Evolutionary conservation across 2,329 filamentous ascomycete genomes (phyloP).

Genomic region (Trichophyton simii): DNA sequence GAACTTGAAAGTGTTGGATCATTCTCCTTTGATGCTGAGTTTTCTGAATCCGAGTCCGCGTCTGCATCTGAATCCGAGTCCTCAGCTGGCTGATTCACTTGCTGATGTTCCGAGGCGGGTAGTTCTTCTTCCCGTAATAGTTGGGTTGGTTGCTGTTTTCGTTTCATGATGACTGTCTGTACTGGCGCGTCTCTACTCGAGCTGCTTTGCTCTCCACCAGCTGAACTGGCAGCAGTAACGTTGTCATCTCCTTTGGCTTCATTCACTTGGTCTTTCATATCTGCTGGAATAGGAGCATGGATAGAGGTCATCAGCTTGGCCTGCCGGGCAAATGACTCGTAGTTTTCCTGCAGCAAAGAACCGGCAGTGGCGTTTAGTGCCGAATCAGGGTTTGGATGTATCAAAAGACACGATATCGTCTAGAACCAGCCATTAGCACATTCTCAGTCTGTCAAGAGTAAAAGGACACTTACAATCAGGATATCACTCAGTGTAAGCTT

Average conservation of each 20-base stretch:
- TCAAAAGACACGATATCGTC: conserved; percentile 50
- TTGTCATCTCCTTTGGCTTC: conserved; percentile 46
- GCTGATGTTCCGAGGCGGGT: conserved; percentile 6
- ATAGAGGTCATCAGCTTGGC: conserved; percentile 51
- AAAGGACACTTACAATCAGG: conserved; percentile 31
- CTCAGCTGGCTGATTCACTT: conserved; percentile 11
- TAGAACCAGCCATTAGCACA: conserved; percentile 12
- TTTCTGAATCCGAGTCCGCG: conserved; percentile 23
- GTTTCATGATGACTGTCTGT: conserved; percentile 24
- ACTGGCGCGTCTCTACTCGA: conserved; percentile 6
- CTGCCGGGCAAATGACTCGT: conserved; percentile 43
- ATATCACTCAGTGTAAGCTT: conserved; percentile 48
- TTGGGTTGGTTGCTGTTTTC: conserved; percentile 6
- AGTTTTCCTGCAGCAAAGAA: conserved; percentile 47
- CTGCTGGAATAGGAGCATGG: conserved; percentile 42
- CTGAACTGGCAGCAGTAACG: conserved; percentile 5
- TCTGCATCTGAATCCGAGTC: conserved; percentile 18
- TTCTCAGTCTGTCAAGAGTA: not conserved
- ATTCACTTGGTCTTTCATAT: conserved; percentile 33
- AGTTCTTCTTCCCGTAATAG: not conserved
- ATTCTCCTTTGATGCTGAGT: conserved; percentile 38
- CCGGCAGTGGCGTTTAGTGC: conserved; percentile 51
- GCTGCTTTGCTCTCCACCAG: conserved; percentile 11
- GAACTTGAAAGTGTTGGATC: conserved; percentile 31
- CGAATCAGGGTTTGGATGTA: conserved; percentile 52